Base-by-base conservation (phyloP, 2,329 filamentous ascomycete genomes). In the Talaromyces piceae region DNA sequence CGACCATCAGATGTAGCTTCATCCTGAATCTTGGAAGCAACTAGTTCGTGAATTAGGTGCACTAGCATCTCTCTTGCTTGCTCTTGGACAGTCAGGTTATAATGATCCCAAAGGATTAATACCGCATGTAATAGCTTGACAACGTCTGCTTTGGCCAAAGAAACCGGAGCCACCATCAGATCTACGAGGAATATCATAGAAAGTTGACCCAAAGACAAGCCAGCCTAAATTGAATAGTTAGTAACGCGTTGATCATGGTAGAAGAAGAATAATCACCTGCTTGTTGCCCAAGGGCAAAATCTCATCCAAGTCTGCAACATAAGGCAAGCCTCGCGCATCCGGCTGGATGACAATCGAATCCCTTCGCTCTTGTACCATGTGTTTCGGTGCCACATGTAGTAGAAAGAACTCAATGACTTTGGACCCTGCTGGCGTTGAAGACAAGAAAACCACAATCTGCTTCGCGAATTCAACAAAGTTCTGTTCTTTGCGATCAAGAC, bases 381-480 rank as follows among this genome's bases (percentile, higher is more conserved):
- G 87, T 67, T 93, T 94, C 1, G 94, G 91, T 0, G 83, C 88
- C 56, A 98, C 90, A 58, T 96, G 90, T 69, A 94, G 78, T 25
- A 97, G 74, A 50, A 98, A 77, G 59, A 96, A 96, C 57, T 98
- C 93, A 9, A 98, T 85, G 3, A 98, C 91, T 62, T 95, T 94
- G 45, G 88, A 85, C 0, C 91, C 91, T 2, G 91, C 83, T 64
- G 70, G 86, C 63, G 80, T 95, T 57, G 88, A 93, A 0, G 93
- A 94, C 4, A 98, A 69, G 66, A 96, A 97, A 0, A 98, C 94
- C 13, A 97, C 90, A 48, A 98, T 93, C 67, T 98, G 93, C 72
- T 97, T 98, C 4, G 91, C 91, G 64, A 94, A 95, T 60, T 96
- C 89, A 50, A 98, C 91, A 67, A 96, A 98, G 61, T 96, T 97